These are phyloP conservation scores for Fragaria iinumae DNA, from an alignment of 306 rosid genomes.

Conservation along the genomic window DNA sequence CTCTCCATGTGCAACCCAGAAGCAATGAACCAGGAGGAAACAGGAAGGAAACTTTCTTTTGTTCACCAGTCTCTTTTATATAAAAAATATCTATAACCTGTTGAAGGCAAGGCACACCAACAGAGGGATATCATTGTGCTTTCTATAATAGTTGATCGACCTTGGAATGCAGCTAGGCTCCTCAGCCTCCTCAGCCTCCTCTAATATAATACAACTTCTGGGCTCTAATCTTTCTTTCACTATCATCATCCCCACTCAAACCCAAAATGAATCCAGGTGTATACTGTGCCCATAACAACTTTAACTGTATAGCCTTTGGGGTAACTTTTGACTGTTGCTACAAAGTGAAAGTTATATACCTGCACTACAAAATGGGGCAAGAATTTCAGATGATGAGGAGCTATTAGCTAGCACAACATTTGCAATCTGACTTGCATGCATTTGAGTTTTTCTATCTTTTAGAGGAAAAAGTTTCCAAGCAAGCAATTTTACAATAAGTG, in stretches of 20 bases:
- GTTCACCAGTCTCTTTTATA: background rate
- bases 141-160: background rate
- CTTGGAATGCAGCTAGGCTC: conserved; percentile 7
- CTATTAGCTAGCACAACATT: background rate
- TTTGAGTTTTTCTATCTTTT: background rate
- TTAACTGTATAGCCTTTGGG: background rate
- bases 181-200: background rate
- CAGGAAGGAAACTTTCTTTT: background rate
- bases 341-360: background rate
- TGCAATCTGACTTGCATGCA: background rate
- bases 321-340: background rate
- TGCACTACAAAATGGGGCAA: background rate
- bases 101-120: conserved; percentile 9
- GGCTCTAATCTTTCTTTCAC: background rate
- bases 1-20: conserved; percentile 11
- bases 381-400: background rate
- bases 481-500: no score
- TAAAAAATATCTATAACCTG: background rate
- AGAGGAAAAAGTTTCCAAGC: background rate
- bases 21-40: background rate
- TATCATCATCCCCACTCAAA: background rate
- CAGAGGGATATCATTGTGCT: conserved; percentile 12
- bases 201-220: background rate
- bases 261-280: background rate
- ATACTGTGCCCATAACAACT: background rate